Evolutionary conservation across 106 monocot genomes (phyloP).

Genomic region (Hemerocallis citrina): DNA sequence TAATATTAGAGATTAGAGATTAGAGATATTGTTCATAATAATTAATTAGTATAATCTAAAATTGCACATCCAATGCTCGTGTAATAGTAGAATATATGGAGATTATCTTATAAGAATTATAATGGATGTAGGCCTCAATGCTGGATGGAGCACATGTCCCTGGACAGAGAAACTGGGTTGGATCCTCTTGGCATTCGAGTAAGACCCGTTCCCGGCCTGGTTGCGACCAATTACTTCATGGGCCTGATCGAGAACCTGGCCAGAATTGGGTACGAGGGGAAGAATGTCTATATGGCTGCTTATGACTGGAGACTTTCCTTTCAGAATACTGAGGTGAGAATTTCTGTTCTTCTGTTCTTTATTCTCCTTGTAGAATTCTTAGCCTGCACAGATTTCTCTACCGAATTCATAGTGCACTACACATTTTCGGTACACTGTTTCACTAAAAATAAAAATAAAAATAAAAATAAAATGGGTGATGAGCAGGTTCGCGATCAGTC

Average conservation of each 20-base stretch:
- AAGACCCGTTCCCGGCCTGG: slow-evolving; percentile 43
- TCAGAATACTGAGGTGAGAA: slow-evolving; percentile 51
- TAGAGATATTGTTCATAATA: too few species aligned
- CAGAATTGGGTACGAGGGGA: slow-evolving; percentile 54
- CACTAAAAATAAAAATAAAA: too few species aligned
- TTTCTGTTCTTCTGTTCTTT: too few species aligned
- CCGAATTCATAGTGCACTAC: too few species aligned
- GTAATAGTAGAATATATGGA: too few species aligned
- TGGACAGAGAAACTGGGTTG: slow-evolving; percentile 56
- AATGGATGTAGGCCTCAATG: slow-evolving; percentile 31
- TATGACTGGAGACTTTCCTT: slow-evolving; percentile 66
- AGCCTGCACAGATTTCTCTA: too few species aligned
- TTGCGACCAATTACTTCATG: slow-evolving; percentile 46
- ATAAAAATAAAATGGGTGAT: background rate
- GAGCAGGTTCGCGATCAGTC: slow-evolving; percentile 42
- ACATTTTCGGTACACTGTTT: too few species aligned
- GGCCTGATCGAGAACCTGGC: slow-evolving; percentile 55
- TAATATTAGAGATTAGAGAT: too few species aligned
- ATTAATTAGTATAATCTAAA: too few species aligned
- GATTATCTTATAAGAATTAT: too few species aligned
- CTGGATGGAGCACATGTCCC: slow-evolving; percentile 52
- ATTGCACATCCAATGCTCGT: too few species aligned
- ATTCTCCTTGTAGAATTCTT: too few species aligned
- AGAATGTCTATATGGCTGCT: slow-evolving; percentile 58
- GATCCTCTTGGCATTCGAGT: slow-evolving; percentile 51